These are phyloP conservation scores for Inga oerstediana DNA, from an alignment of 306 rosid genomes.

Conservation along the genomic window DNA sequence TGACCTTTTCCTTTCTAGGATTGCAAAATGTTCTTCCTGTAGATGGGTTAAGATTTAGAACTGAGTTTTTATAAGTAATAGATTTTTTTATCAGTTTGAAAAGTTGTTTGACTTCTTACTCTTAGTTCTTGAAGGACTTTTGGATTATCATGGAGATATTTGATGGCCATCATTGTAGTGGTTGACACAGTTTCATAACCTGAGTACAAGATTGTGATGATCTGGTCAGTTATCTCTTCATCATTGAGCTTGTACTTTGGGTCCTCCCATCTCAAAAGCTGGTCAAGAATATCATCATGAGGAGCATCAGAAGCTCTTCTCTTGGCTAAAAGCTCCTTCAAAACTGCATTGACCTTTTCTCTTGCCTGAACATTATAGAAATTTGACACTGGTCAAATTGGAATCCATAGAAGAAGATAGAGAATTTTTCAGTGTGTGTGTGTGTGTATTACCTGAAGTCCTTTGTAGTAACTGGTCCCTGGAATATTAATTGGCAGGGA, in stretches of 20 bases:
- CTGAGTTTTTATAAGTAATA: background rate
- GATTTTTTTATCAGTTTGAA: background rate
- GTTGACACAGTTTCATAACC: slow-evolving; percentile 91
- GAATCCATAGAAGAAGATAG: background rate
- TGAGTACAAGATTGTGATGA: slow-evolving; percentile 67
- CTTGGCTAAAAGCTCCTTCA: slow-evolving; percentile 50
- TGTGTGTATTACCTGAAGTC: slow-evolving; percentile 54
- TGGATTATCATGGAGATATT: slow-evolving; percentile 76
- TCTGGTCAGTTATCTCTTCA: slow-evolving; percentile 69
- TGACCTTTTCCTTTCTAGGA: slow-evolving; percentile 48
- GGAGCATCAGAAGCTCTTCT: slow-evolving; percentile 53
- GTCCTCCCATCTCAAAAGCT: slow-evolving; percentile 49
- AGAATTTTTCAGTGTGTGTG: background rate
- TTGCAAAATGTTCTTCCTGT: slow-evolving; percentile 77
- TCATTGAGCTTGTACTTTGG: slow-evolving; percentile 52
- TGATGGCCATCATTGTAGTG: slow-evolving; percentile 84
- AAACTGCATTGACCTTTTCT: slow-evolving; percentile 41
- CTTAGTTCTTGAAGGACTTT: slow-evolving; percentile 58
- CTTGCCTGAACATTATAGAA: slow-evolving; percentile 50
- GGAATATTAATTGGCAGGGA: slow-evolving; percentile 79
- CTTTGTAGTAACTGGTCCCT: slow-evolving; percentile 61
- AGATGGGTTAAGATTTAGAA: background rate
- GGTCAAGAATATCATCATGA: slow-evolving; percentile 59
- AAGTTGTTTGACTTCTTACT: slow-evolving; percentile 33
- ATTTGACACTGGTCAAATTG: slow-evolving; percentile 1